phyloP scores from a whole-genome alignment of 1,284 basidiomycete species.

The Melampsora occidentalis region DNA sequence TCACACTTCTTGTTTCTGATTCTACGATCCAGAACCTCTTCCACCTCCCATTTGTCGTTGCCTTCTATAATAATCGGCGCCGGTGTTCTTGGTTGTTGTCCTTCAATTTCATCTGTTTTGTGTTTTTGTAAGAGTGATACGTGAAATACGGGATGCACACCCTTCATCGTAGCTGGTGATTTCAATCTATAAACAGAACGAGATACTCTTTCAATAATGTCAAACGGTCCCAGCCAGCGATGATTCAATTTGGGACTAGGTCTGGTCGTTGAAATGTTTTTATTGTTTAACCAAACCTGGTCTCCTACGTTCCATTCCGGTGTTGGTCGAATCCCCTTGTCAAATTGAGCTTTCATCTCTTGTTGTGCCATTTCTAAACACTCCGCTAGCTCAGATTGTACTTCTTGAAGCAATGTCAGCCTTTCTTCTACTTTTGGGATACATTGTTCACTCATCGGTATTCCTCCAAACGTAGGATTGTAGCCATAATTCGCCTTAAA shows the following conservation, averaged over 20 bases:
- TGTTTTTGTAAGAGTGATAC: background rate
- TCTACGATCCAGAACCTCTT: background rate
- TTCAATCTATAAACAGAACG: too few relatives aligned
- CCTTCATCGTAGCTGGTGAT: too few relatives aligned
- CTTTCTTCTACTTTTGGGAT: background rate
- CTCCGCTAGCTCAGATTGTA: background rate
- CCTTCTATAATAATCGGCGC: background rate
- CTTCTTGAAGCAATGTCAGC: background rate
- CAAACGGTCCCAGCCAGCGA: too few relatives aligned
- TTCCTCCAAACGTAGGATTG: too few relatives aligned
- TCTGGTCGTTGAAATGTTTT: too few relatives aligned
- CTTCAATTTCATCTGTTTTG: background rate
- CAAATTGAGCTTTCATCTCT: background rate
- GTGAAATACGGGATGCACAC: constrained; percentile 9
- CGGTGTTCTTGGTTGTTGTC: background rate
- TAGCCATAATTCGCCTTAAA: too few relatives aligned
- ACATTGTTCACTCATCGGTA: too few relatives aligned
- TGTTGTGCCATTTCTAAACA: constrained; percentile 2
- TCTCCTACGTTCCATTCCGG: too few relatives aligned
- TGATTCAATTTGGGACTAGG: too few relatives aligned
- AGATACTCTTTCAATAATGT: too few relatives aligned
- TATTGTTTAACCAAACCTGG: constrained; percentile 5
- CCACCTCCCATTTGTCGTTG: constrained; percentile 4
- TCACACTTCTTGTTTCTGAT: background rate
- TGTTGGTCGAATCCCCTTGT: background rate